Base-by-base conservation (phyloP, 2,329 filamentous ascomycete genomes). In the Scytalidium sp. region DNA sequence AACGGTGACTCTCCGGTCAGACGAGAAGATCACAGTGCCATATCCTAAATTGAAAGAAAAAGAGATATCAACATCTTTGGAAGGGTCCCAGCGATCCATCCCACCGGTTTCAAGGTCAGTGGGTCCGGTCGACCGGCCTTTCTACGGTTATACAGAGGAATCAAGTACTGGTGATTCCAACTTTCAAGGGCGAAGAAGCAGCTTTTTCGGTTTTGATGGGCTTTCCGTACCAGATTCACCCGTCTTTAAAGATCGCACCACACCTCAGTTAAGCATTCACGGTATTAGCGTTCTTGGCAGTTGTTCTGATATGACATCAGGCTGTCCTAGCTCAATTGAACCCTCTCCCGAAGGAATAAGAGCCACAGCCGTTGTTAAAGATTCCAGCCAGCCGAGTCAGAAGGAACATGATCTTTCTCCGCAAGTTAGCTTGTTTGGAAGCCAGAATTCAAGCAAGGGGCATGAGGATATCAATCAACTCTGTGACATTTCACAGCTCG, bases 101-200 rank as follows among this genome's bases (percentile, higher is more conserved):
- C 46, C 66, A 71, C 19, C 64, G 67, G 21, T 50, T 60, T 17
- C 57, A 5, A 8, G 8, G 8, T 15, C 5, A 36, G 8, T 8
- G 17, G 4, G 32, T 36, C 17, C 32, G 17, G 17, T 15, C 58
- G 44, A 56, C 15, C 64, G 64, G 22, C 45, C 64, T 20, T 67
- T 65, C 45, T 66, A 67, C 50, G 64, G 66, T 45, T 67, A 67
- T 49, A 64, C 64, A 1, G 64, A 67, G 46, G 59, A 65, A 23
- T 67, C 66, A 41, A 61, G 64, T n/a, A 50, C 56, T 10, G 62
- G 61, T 25, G 50, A 53, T 6, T 55, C 56, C 17, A 50, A 40
- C 22, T 51, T n/a, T 6, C 25, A 17, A 32, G 19, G 19, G 15
- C 17, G 13, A 9, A 19, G 9, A 25, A 43, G 6, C 19, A 17